These are phyloP conservation scores for Erodium trifolium DNA, from an alignment of 441 rosid species.

Conservation along the genomic window DNA sequence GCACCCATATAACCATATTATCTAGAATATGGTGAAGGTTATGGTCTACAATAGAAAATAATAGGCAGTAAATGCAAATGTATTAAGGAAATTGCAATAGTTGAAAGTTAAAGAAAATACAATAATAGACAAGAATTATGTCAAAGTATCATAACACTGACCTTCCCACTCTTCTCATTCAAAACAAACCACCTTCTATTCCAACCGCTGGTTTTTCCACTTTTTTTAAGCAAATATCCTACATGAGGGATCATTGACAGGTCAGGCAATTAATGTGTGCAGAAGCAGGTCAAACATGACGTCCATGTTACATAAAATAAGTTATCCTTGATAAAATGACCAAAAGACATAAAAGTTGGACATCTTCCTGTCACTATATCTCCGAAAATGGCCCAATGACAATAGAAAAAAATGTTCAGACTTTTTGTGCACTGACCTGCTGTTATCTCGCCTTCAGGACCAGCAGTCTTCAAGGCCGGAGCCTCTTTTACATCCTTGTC, in stretches of 20 bases:
- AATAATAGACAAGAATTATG: no score
- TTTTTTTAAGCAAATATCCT: constrained; percentile 78
- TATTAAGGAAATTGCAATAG: no score
- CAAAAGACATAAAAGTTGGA: no score
- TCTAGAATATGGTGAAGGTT: no score
- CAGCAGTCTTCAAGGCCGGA: constrained; percentile 80
- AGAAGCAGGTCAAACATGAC: neutral
- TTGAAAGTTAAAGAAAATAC: no score
- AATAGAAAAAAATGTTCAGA: constrained; percentile 10
- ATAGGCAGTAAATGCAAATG: no score
- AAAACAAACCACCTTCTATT: constrained; percentile 94
- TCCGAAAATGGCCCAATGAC: no score
- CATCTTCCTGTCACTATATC: no score
- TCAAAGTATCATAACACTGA: constrained; percentile 21
- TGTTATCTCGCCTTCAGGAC: constrained; percentile 94
- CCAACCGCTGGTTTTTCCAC: constrained; percentile 91
- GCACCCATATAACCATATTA: no score
- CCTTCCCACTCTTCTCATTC: constrained; percentile 96
- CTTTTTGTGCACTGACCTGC: constrained; percentile 56
- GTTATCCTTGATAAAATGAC: neutral
- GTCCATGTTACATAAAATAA: neutral
- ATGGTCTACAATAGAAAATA: no score
- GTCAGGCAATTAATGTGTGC: neutral
- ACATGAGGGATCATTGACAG: constrained; percentile 14
- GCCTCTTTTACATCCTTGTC: constrained; percentile 56